phyloP scores from a whole-genome alignment of 176 grass and related monocot genomes.

The Rhynchospora breviuscula region DNA sequence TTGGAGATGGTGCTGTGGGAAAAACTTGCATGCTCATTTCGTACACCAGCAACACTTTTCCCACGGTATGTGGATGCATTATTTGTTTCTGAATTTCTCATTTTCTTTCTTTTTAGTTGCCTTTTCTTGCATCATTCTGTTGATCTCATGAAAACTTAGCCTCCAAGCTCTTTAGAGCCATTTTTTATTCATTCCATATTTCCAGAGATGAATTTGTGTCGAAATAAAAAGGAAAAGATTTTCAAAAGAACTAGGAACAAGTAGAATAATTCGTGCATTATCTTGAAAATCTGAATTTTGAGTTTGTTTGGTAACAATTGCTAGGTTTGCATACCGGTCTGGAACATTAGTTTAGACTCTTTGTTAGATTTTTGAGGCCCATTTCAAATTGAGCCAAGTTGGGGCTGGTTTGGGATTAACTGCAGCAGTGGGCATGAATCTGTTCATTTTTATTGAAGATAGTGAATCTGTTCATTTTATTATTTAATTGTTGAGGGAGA shows the following conservation, averaged over 20 bases:
- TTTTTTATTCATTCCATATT: neutral
- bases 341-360: neutral
- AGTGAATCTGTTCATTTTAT: too few species aligned
- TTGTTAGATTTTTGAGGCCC: neutral
- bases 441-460: too few species aligned
- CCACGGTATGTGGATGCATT: conserved; percentile 24
- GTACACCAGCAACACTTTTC: conserved; percentile 40
- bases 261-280: neutral
- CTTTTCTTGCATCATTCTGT: neutral
- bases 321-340: neutral
- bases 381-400: neutral
- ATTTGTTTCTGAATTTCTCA: neutral
- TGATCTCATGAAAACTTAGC: neutral
- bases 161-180: neutral
- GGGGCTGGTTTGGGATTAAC: neutral
- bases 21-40: conserved; percentile 48
- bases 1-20: conserved; percentile 34
- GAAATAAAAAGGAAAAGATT: neutral
- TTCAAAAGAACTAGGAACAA: neutral
- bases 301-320: neutral
- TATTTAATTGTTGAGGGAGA: too few species aligned
- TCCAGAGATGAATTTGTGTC: neutral
- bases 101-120: neutral
- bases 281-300: neutral
- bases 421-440: neutral